Evolutionary conservation across 78 protist genomes (phyloP).

Genomic region (Chrysochromulina parva): DNA sequence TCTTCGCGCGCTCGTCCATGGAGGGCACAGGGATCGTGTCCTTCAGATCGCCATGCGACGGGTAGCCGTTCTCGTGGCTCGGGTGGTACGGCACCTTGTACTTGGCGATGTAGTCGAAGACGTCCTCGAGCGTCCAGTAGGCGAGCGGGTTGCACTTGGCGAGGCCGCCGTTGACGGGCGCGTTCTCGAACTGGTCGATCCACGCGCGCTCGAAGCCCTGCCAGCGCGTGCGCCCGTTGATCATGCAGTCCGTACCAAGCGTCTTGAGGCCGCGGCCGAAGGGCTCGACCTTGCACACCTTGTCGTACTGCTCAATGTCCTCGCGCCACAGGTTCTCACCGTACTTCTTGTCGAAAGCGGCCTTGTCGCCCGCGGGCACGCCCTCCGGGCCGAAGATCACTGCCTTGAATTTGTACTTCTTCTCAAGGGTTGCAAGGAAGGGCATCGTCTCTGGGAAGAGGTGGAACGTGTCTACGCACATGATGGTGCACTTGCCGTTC

Average conservation of each 20-base stretch:
- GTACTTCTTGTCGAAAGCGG: conserved; percentile 17
- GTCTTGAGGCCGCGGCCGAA: conserved; percentile 43
- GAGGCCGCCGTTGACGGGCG: conserved; percentile 7
- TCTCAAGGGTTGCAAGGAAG: conserved; percentile 34
- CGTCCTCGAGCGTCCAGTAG: conserved; percentile 61
- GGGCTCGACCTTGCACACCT: conserved; percentile 51
- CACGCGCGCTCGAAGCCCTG: conserved; percentile 57
- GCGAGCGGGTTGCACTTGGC: conserved; percentile 59
- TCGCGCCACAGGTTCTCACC: conserved; percentile 51
- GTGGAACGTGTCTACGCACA: conserved; percentile 57
- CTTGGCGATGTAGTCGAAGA: conserved; percentile 32
- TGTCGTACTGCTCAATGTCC: conserved; percentile 54
- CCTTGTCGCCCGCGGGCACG: neutral
- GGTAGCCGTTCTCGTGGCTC: conserved; percentile 42
- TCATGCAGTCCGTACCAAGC: conserved; percentile 33
- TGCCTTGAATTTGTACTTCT: conserved; percentile 42
- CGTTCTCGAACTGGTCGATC: conserved; percentile 38
- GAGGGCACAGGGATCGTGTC: conserved; percentile 39
- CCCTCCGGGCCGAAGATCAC: conserved; percentile 13
- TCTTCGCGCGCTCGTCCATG: neutral
- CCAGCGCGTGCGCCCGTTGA: conserved; percentile 50
- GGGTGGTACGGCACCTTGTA: conserved; percentile 38
- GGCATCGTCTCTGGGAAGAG: conserved; percentile 38
- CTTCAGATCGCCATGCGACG: conserved; percentile 53
- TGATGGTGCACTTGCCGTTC: conserved; percentile 44